Evolutionary conservation across 805 yeast genomes (phyloP).

Genomic region (Wickerhamiella allomyrinae): DNA sequence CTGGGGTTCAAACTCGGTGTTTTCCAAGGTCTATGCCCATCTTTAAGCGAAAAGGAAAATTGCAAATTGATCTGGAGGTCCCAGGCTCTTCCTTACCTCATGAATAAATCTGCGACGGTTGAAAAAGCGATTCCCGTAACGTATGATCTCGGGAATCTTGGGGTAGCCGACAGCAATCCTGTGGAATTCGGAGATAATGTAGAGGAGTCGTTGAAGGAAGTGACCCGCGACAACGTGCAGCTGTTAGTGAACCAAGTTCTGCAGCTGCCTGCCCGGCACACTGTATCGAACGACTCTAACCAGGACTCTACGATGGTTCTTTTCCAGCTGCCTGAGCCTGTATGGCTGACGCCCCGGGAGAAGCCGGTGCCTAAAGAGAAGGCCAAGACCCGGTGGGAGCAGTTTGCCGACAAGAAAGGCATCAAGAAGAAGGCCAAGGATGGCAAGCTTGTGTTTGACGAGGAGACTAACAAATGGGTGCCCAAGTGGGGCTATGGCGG

Average conservation of each 20-base stretch:
- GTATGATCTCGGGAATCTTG: conserved; percentile 80
- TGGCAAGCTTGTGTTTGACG: conserved; percentile 83
- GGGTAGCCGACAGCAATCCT: conserved; percentile 83
- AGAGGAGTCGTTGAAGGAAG: conserved; percentile 37
- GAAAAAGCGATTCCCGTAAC: conserved; percentile 82
- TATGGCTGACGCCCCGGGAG: conserved; percentile 79
- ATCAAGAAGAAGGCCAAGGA: conserved; percentile 79
- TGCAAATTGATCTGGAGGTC: too few species aligned
- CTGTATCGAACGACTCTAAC: conserved; percentile 46
- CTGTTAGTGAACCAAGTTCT: conserved; percentile 78
- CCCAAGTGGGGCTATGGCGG: conserved; percentile 98
- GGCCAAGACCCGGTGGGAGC: conserved; percentile 92
- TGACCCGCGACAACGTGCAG: conserved; percentile 87
- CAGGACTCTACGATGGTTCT: conserved; percentile 62
- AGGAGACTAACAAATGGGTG: conserved; percentile 85
- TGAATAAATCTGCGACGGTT: conserved; percentile 30
- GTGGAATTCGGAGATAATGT: conserved; percentile 47
- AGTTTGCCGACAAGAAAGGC: conserved; percentile 90
- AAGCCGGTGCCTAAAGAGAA: conserved; percentile 88
- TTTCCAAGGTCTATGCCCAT: too few species aligned
- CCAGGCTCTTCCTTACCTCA: too few species aligned
- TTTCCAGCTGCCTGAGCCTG: conserved; percentile 71
- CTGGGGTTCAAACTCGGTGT: too few species aligned
- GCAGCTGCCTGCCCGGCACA: conserved; percentile 76
- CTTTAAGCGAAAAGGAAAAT: too few species aligned